Evolutionary conservation across 2,329 filamentous ascomycete genomes (phyloP).

Genomic region (Cylindrodendrum hubeiense): DNA sequence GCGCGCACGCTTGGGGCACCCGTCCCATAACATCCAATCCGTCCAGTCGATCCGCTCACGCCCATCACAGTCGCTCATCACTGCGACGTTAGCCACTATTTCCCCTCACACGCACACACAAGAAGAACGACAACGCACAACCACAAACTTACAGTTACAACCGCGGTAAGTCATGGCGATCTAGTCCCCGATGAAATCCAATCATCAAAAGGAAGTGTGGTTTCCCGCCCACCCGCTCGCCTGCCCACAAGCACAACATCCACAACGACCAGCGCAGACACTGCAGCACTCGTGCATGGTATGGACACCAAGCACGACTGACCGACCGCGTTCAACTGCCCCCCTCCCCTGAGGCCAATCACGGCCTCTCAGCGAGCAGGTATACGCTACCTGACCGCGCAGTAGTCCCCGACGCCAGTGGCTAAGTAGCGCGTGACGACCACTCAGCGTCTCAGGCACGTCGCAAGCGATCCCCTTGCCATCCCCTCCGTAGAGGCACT

Average conservation of each 20-base stretch:
- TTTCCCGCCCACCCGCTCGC: slow-evolving; percentile 1
- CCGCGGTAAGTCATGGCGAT: slow-evolving; percentile 11
- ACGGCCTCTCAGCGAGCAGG: slow-evolving; percentile 16
- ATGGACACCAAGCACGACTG: slow-evolving; percentile 1
- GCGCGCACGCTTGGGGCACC: slow-evolving; percentile 12
- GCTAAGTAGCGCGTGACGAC: slow-evolving; percentile 40
- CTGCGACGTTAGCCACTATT: slow-evolving; percentile 14
- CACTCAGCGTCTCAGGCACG: slow-evolving; percentile 36
- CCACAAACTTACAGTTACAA: slow-evolving; percentile 10
- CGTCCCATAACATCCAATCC: slow-evolving; percentile 13
- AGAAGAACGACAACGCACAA: slow-evolving; percentile 1
- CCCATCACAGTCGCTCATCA: slow-evolving; percentile 14
- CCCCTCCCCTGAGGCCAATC: slow-evolving; percentile 32
- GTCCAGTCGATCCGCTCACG: slow-evolving; percentile 15
- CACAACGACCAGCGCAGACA: slow-evolving; percentile 8
- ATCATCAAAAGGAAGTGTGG: slow-evolving; percentile 5
- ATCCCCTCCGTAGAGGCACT: slow-evolving; percentile 1
- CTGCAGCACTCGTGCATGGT: slow-evolving; percentile 5
- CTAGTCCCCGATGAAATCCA: background rate
- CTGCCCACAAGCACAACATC: slow-evolving; percentile 3
- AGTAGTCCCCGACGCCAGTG: slow-evolving; percentile 36
- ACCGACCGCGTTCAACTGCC: slow-evolving; percentile 19
- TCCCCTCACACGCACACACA: slow-evolving; percentile 12
- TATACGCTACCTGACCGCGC: slow-evolving; percentile 39
- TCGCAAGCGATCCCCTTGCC: slow-evolving; percentile 31